Evolutionary conservation across 1,284 basidiomycete genomes (phyloP), one percentile per base, ranked within the genome.

Genomic region (Ceratobasidium sp.): DNA sequence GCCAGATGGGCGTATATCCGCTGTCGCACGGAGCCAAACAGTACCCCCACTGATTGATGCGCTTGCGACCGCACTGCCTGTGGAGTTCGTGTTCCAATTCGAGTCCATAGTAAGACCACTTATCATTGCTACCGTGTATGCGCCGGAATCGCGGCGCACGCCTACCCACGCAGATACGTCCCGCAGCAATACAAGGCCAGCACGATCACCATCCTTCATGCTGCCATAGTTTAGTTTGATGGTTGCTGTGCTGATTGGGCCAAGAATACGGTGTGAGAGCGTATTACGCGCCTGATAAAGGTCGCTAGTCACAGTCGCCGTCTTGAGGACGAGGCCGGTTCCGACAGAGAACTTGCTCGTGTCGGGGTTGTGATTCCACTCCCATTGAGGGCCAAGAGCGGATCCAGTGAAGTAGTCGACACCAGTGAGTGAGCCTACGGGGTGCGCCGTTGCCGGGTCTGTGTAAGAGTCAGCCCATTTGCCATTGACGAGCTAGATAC

Each of bases 281-380:
- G 82, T 82, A 68, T 82, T 82, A 28, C 82, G 81, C 20, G 82
- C 82, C 6, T 76, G 71, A 67, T 80, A 81, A 35, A 81, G 75
- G 49, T 82, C 82, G 56, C 63, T 49, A 7, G 81, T 81, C 56
- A 81, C 78, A 17, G 81, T 80, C 20, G 78, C 80, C 3, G 81
- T 80, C 33, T 78, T 68, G n/a, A 82, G 79, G 42, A 78, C 76
- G n/a, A 82, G 79, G 39, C 81, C 81, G 26, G 77, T 77, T 51
- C 76, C 78, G 58, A 80, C 77, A 23, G 79, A 77, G 77, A 78
- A 81, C 42, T 61, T 61, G 58, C 35, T 39, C 37, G 58, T 61
- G 35, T 61, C 58, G 77, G 82, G 81, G 68, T 81, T 81, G 76
- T 82, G 81, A 75, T 82, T 81, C 82, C 81, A 82, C 66, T 82